Evolutionary conservation across 148 eudicot species (phyloP).

Genomic region (Rhododendron henanense): DNA sequence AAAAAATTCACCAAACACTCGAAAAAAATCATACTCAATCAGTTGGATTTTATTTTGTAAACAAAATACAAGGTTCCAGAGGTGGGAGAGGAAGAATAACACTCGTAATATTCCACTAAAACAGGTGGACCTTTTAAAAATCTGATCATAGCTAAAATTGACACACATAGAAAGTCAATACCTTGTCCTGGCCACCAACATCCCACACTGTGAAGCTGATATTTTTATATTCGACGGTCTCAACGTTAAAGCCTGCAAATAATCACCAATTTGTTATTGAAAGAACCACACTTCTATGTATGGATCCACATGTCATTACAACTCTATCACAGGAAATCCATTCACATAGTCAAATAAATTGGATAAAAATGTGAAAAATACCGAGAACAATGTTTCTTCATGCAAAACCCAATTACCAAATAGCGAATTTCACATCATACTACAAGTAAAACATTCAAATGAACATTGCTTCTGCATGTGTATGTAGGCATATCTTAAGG

Average conservation of each 20-base stretch:
- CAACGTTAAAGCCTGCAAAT: slow-evolving; percentile 56
- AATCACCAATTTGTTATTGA: background rate
- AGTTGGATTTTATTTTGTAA: background rate
- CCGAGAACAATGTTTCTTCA: background rate
- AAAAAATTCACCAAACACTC: background rate
- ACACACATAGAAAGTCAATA: slow-evolving; percentile 5
- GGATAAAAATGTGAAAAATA: background rate
- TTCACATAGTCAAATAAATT: background rate
- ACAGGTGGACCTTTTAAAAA: background rate
- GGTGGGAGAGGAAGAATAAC: background rate
- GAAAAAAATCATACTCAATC: background rate
- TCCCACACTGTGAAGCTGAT: slow-evolving; percentile 82
- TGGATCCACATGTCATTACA: background rate
- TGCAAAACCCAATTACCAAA: background rate
- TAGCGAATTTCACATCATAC: background rate
- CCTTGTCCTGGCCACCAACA: slow-evolving; percentile 82
- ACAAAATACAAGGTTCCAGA: background rate
- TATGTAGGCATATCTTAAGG: background rate
- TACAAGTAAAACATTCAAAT: background rate
- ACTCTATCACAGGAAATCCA: background rate
- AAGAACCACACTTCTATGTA: background rate
- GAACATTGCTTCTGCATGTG: background rate
- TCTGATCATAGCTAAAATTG: no score
- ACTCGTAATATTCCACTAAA: background rate
- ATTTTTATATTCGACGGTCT: slow-evolving; percentile 71